These are phyloP conservation scores for Croton laevigatus DNA, from an alignment of 441 rosid genomes.

Conservation along the genomic window DNA sequence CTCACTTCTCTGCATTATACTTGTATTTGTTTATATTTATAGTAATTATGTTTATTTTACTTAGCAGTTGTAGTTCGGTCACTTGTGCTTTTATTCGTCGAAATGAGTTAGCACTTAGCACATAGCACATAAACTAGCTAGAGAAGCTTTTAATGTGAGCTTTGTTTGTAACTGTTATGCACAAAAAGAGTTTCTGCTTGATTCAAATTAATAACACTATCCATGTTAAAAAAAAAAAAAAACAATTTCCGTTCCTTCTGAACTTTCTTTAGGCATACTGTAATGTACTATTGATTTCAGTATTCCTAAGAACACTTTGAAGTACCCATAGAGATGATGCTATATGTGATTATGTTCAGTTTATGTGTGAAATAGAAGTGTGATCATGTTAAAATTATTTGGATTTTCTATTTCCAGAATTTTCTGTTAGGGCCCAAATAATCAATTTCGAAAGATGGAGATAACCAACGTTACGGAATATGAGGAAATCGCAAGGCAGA, in stretches of 20 bases:
- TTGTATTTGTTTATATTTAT: not conserved
- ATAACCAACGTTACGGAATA: slow-evolving; percentile 86
- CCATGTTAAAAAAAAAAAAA: no score
- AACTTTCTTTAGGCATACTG: not conserved
- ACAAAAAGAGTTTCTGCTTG: no score
- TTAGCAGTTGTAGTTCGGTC: no score
- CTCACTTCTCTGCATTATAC: slow-evolving; percentile 2
- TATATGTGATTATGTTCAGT: not conserved
- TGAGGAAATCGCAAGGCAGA: slow-evolving; percentile 79
- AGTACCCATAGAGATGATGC: not conserved
- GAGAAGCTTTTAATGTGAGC: no score
- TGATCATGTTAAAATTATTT: slow-evolving; percentile 5
- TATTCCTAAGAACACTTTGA: not conserved
- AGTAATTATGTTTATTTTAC: no score
- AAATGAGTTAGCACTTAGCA: no score
- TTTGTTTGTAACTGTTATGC: no score
- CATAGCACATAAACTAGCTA: no score
- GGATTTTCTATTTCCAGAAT: slow-evolving; percentile 5
- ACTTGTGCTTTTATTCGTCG: no score
- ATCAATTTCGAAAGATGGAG: slow-evolving; percentile 53
- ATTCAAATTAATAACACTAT: no score
- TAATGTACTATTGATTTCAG: not conserved
- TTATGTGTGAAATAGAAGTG: not conserved
- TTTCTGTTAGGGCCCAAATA: slow-evolving; percentile 6
- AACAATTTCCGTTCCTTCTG: not conserved